Conservation (phyloP, 495 filamentous ascomycete genomes). For the Trichoderma asperelloides region DNA sequence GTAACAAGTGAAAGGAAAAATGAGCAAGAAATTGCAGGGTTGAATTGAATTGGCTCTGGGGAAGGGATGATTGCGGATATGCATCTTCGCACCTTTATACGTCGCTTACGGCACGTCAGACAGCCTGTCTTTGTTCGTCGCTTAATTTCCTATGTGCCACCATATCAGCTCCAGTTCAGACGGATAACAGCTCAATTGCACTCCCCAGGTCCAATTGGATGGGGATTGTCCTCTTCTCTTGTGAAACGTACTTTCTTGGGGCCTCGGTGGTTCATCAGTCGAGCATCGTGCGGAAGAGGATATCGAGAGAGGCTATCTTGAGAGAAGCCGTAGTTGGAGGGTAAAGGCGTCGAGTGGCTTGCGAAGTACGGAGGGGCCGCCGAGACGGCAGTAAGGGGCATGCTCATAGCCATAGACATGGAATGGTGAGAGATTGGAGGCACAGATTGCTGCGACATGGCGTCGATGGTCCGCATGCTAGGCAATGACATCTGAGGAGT, state of each 20-base stretch:
- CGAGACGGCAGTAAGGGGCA: conserved; percentile 14
- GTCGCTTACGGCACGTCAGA: conserved; percentile 89
- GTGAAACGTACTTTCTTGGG: conserved; percentile 67
- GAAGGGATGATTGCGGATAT: not conserved
- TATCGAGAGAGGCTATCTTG: conserved; percentile 43
- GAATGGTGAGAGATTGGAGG: conserved; percentile 30
- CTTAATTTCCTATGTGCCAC: conserved; percentile 69
- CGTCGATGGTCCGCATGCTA: conserved; percentile 53
- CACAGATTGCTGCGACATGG: conserved; percentile 30
- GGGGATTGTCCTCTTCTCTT: conserved; percentile 1
- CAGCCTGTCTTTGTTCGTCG: conserved; percentile 96
- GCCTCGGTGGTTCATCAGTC: conserved; percentile 62
- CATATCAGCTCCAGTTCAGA: conserved; percentile 19
- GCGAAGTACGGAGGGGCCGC: conserved; percentile 26
- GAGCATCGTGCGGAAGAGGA: conserved; percentile 49
- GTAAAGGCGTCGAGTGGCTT: conserved; percentile 24
- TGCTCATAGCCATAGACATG: conserved; percentile 23
- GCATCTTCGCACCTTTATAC: conserved; percentile 74
- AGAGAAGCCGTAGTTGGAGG: conserved; percentile 37
- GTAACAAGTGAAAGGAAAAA: not conserved
- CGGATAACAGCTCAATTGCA: conserved; percentile 17
- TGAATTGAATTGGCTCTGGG: not conserved
- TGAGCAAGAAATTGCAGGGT: not conserved
- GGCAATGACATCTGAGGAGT: conserved; percentile 51
- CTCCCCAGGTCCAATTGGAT: conserved; percentile 7